Evolutionary conservation across 768 basidiomycete genomes (phyloP).

Genomic region (Tulasnella sp.): DNA sequence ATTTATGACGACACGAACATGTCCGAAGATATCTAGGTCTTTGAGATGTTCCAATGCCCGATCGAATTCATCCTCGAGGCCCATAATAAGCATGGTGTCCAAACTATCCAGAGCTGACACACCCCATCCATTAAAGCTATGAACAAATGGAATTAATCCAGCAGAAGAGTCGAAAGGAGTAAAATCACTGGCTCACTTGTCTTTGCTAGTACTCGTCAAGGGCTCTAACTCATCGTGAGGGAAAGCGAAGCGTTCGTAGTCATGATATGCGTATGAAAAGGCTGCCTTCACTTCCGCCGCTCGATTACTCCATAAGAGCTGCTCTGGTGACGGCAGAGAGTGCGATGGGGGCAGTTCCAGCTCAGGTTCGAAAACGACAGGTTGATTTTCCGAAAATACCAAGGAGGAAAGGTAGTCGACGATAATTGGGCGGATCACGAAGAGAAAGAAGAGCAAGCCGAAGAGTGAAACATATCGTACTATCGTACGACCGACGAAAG

Average conservation of each 20-base stretch:
- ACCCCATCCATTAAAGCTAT: slow-evolving; percentile 25
- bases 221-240: slow-evolving; percentile 22
- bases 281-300: slow-evolving; percentile 20
- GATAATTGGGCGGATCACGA: too few species aligned
- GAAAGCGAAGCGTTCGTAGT: slow-evolving; percentile 22
- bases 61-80: slow-evolving; percentile 32
- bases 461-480: too few species aligned
- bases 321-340: neutral
- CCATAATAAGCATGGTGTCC: slow-evolving; percentile 35
- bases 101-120: slow-evolving; percentile 35
- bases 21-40: slow-evolving; percentile 13
- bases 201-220: slow-evolving; percentile 15
- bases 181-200: slow-evolving; percentile 17
- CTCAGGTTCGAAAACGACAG: too few species aligned
- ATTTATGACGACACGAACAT: neutral
- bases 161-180: neutral
- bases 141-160: neutral
- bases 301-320: slow-evolving; percentile 16
- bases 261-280: slow-evolving; percentile 21
- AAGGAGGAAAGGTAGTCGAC: too few species aligned
- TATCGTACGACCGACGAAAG: too few species aligned
- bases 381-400: too few species aligned
- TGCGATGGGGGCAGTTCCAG: too few species aligned
- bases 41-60: slow-evolving; percentile 28
- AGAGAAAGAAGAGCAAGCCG: too few species aligned